These are phyloP conservation scores for Phytophthora brassicae DNA, from an alignment of 352 stramenopile genomes.

Conservation along the genomic window DNA sequence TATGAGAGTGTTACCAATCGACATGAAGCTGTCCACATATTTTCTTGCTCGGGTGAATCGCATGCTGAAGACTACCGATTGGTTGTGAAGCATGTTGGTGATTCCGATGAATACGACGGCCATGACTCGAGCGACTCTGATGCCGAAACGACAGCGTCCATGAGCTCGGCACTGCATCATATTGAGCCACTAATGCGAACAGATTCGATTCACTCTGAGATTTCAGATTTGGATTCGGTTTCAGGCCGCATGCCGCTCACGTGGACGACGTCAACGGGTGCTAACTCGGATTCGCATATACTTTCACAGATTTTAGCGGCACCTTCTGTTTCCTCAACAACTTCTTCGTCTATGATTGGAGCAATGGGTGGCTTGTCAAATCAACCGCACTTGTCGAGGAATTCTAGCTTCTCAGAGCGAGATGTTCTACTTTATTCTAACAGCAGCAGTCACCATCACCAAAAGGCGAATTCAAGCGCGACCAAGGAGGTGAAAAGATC, in stretches of 20 bases:
- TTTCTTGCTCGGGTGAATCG: constrained; percentile 4
- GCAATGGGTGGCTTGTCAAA: constrained; percentile 19
- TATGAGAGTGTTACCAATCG: constrained; percentile 29
- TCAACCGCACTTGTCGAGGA: constrained; percentile 21
- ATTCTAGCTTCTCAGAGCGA: constrained; percentile 45
- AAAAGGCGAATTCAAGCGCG: constrained; percentile 10
- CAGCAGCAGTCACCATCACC: constrained; percentile 22
- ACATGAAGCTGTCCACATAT: constrained; percentile 8
- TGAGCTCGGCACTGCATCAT: constrained; percentile 38
- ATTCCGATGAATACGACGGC: constrained; percentile 18
- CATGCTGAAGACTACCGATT: constrained; percentile 29
- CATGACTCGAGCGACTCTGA: constrained; percentile 40
- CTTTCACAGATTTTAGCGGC: constrained; percentile 22
- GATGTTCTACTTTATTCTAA: constrained; percentile 58
- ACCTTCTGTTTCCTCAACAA: constrained; percentile 35
- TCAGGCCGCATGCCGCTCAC: constrained; percentile 37
- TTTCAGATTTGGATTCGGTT: constrained; percentile 67
- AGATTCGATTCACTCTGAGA: constrained; percentile 73
- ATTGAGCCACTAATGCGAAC: constrained; percentile 42
- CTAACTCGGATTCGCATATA: constrained; percentile 38
- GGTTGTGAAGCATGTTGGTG: constrained; percentile 26
- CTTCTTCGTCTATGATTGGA: constrained; percentile 33
- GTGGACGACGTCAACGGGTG: constrained; percentile 40
- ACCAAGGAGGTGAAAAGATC: constrained; percentile 42
- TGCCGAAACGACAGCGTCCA: constrained; percentile 37